Conservation (phyloP, 441 rosid genomes). For the Pelargonium citronellum region DNA sequence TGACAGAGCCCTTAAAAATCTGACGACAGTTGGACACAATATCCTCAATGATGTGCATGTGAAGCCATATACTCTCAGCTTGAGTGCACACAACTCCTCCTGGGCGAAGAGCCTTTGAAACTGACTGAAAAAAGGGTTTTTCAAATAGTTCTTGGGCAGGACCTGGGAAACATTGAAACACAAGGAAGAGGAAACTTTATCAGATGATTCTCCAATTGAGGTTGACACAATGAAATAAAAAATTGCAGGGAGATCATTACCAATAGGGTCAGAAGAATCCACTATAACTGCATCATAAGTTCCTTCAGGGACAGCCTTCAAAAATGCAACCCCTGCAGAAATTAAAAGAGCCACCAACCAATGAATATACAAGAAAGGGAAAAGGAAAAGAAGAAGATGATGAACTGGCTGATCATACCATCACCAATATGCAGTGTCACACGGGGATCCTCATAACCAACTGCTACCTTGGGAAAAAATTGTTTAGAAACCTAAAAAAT, state of each 20-base stretch:
- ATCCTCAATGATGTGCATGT: conserved; percentile 90
- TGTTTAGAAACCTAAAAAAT: conserved; percentile 64
- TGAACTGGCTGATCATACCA: conserved; percentile 39
- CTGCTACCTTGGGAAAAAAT: conserved; percentile 68
- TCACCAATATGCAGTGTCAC: conserved; percentile 76
- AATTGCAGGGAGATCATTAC: conserved; percentile 27
- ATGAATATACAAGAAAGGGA: not conserved
- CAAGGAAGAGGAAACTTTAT: not conserved
- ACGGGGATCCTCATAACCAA: conserved; percentile 86
- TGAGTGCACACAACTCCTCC: conserved; percentile 92
- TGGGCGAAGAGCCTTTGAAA: conserved; percentile 81
- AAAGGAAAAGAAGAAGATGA: not conserved
- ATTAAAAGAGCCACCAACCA: not conserved
- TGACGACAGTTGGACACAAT: conserved; percentile 75
- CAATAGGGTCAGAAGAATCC: conserved; percentile 89
- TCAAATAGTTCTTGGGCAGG: conserved; percentile 93
- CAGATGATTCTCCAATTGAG: not conserved
- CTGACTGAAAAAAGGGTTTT: conserved; percentile 75
- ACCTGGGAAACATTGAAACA: conserved; percentile 37
- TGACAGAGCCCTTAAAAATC: conserved; percentile 82
- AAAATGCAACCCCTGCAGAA: conserved; percentile 70
- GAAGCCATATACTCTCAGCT: conserved; percentile 96
- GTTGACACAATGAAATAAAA: not conserved
- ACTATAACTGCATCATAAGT: conserved; percentile 87
- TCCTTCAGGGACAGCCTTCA: conserved; percentile 68